Base-by-base conservation (phyloP, 2,329 filamentous ascomycete genomes). In the Colletotrichum abscissum region DNA sequence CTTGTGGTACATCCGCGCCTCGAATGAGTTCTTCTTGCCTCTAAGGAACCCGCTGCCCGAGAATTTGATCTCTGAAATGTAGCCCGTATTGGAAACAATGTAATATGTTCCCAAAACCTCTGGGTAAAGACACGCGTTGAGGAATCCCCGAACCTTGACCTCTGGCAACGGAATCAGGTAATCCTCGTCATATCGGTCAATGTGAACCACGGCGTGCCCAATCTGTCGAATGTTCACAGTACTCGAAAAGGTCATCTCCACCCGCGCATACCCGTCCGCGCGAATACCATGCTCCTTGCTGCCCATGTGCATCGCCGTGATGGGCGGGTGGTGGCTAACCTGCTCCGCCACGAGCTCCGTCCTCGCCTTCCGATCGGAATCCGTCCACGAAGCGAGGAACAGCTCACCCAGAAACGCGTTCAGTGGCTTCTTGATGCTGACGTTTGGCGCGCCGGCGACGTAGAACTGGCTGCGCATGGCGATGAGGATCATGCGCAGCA, bases 361-460 rank as follows among this genome's bases (percentile, higher is more conserved):
- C 0, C 78, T 80, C 14, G 77, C 74, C 12, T 77, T 78, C 26
- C 68, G 56, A 24, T 76, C 63, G 19, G 74, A 67, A 26, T 84
- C 80, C 1, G 75, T 80, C 83, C 84, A 86, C 0, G 78, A 79
- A 0, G 84, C 84, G 1, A 88, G 75, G 75, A 88, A 89, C 1
- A 88, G 72, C 77, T 88, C 87, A 19, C 87, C 87, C 0, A 89
- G 80, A 63, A 89, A 88, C 7, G 87, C 86, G 71, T 89, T 89
- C 7, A 88, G 82, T 1, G 87, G 87, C 75, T 89, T 89, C 78
- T 87, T 87, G 78, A 88, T 87, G 73, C 85, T 87, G 46, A 85
- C 81, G 35, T 80, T 81, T 8, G 86, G 84, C 35, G 84, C 82
- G 62, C 85, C 86, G 72, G 77, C 84, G 12, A 87, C 82, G 75